Base-by-base conservation (phyloP, 768 basidiomycete species). In the Leccinum ochraceum region DNA sequence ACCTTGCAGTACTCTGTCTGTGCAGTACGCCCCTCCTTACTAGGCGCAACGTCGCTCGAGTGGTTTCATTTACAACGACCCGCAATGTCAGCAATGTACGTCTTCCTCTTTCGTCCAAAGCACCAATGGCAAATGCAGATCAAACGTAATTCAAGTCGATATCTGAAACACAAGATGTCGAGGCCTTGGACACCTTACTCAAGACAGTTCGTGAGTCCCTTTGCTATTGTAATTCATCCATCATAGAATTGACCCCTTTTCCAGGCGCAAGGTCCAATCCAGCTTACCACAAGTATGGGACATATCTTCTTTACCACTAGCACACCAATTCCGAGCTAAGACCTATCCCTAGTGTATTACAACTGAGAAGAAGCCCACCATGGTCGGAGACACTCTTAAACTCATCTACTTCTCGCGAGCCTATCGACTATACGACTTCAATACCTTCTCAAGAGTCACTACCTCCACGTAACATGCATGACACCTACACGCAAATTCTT, bases 401-500 rank as follows among this genome's bases (percentile, higher is more conserved):
- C 51, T 53, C 66, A 9, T 72, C 78, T n/a, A 63, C 72, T 9
- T 63, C 67, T 28, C 61, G 65, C 26, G 64, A 63, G 48, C 48
- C 60, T 9, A 52, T 58, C 17, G 56, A 69, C 30, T 60, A 61
- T 20, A 60, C 64, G 36, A 36, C 63, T 22, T 53, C 66, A 42
- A 60, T 66, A 20, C 36, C 63, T 20, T 54, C 60, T 13, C 50
- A 52, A 50, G 50, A 72, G 64, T 69, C 71, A 6, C 76, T 78
- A 1, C 67, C 74, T 13, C 80, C 83, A 7, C 78, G 87, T 8
- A 73, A 78, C 54, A 91, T 90, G 89, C 77, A 85, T 54, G 87
- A 90, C 66, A 89, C 88, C 1, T 90, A 90, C 67, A 80, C 85
- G 39, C 86, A 90, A 68, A 70, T 88, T 6, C 65, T 81, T 8